Conservation (phyloP, 352 stramenopile genomes). For the Globisporangium takayamanum region DNA sequence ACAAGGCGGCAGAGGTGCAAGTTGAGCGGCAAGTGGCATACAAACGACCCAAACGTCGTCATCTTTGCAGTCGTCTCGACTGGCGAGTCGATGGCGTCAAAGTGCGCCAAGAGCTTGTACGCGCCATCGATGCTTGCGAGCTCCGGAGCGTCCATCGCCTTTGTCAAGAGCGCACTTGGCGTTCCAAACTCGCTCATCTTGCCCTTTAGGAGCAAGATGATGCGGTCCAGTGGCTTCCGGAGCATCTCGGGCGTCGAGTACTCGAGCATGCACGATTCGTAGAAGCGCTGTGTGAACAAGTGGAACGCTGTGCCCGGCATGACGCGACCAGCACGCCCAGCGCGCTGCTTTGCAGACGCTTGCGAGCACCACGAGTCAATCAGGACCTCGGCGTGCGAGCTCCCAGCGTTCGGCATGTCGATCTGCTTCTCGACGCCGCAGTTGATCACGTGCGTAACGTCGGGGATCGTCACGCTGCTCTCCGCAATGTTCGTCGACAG, state of each 20-base stretch:
- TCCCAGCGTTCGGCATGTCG: constrained; percentile 66
- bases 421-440: constrained; percentile 83
- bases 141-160: constrained; percentile 64
- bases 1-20: constrained; percentile 70
- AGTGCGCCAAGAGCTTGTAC: constrained; percentile 67
- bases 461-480: constrained; percentile 94
- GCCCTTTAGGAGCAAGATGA: constrained; percentile 72
- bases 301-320: constrained; percentile 90
- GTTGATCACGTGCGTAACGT: constrained; percentile 89
- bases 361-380: constrained; percentile 92
- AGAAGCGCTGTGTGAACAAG: constrained; percentile 76
- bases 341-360: constrained; percentile 82
- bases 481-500: constrained; percentile 96
- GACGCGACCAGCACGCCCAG: constrained; percentile 89
- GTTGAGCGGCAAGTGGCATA: constrained; percentile 70
- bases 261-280: constrained; percentile 59
- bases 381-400: constrained; percentile 63
- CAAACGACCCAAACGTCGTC: constrained; percentile 72
- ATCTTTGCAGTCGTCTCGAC: constrained; percentile 52
- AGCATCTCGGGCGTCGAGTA: constrained; percentile 80
- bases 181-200: constrained; percentile 65
- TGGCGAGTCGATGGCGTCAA: constrained; percentile 58
- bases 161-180: constrained; percentile 54
- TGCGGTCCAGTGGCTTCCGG: constrained; percentile 75
- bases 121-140: constrained; percentile 64